These are phyloP conservation scores for Fusarium verrucosum DNA, from an alignment of 2,329 filamentous ascomycete genomes.

Conservation along the genomic window DNA sequence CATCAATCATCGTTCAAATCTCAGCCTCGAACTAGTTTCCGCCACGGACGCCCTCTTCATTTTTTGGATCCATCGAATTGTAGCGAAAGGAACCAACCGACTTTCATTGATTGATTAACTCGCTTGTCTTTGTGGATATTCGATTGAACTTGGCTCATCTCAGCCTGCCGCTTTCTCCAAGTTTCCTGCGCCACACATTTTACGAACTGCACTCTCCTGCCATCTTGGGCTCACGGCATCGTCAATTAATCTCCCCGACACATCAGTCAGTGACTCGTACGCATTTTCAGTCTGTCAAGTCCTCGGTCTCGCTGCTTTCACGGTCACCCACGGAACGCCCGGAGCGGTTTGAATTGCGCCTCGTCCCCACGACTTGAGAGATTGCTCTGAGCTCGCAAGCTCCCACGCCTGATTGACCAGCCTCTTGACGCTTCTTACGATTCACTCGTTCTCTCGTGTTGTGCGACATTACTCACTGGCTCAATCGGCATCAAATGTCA, in stretches of 20 bases:
- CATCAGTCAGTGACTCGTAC: background rate
- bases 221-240: background rate
- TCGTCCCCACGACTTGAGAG: constrained; percentile 2
- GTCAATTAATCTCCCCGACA: constrained; percentile 6
- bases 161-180: constrained; percentile 12
- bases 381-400: constrained; percentile 1
- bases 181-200: constrained; percentile 9
- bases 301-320: constrained; percentile 14
- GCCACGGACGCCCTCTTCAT: constrained; percentile 2
- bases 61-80: constrained; percentile 8
- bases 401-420: constrained; percentile 3
- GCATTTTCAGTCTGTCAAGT: background rate
- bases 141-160: constrained; percentile 1
- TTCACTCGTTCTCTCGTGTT: constrained; percentile 1
- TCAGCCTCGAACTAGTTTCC: background rate
- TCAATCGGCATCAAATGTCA: constrained; percentile 53
- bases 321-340: constrained; percentile 28
- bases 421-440: constrained; percentile 1
- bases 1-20: background rate
- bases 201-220: background rate
- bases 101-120: constrained; percentile 13
- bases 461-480: background rate
- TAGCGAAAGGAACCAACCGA: constrained; percentile 1
- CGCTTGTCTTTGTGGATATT: constrained; percentile 1
- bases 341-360: constrained; percentile 19